Evolutionary conservation across 352 stramenopile species (phyloP).

Genomic region (Phytophthora pini): DNA sequence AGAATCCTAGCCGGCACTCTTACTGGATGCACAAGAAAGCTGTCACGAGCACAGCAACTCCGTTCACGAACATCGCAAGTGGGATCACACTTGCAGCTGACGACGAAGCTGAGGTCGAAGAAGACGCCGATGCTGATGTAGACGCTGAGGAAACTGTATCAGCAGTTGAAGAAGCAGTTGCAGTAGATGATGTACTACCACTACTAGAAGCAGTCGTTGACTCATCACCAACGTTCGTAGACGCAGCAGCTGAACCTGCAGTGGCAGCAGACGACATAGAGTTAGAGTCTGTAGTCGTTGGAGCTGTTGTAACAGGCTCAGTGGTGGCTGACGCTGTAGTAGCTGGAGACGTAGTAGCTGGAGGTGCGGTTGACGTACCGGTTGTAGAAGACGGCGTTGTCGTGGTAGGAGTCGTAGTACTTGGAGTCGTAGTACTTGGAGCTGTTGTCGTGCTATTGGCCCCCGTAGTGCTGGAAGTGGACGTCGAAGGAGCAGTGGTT

Average conservation of each 20-base stretch:
- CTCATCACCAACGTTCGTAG: slow-evolving; percentile 29
- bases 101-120: slow-evolving; percentile 24
- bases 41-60: slow-evolving; percentile 25
- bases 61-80: slow-evolving; percentile 30
- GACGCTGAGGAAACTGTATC: slow-evolving; percentile 18
- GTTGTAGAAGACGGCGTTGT: slow-evolving; percentile 3
- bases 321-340: slow-evolving; percentile 11
- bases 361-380: slow-evolving; percentile 14
- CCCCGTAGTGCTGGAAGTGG: slow-evolving; percentile 6
- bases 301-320: slow-evolving; percentile 4
- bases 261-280: slow-evolving; percentile 36
- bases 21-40: slow-evolving; percentile 41
- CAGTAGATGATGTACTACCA: slow-evolving; percentile 8
- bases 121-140: slow-evolving; percentile 21
- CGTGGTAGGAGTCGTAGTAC: slow-evolving; percentile 8
- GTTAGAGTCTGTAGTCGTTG: slow-evolving; percentile 25
- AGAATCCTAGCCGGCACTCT: slow-evolving; percentile 14
- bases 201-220: slow-evolving; percentile 15
- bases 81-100: slow-evolving; percentile 26
- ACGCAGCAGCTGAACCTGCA: slow-evolving; percentile 35
- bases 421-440: slow-evolving; percentile 11
- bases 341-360: slow-evolving; percentile 5
- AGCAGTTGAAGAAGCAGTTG: slow-evolving; percentile 8
- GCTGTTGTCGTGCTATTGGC: slow-evolving; percentile 5
- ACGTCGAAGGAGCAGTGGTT: slow-evolving; percentile 32